Evolutionary conservation across 2,329 filamentous ascomycete species (phyloP).

Genomic region (Anthostomella pinea): DNA sequence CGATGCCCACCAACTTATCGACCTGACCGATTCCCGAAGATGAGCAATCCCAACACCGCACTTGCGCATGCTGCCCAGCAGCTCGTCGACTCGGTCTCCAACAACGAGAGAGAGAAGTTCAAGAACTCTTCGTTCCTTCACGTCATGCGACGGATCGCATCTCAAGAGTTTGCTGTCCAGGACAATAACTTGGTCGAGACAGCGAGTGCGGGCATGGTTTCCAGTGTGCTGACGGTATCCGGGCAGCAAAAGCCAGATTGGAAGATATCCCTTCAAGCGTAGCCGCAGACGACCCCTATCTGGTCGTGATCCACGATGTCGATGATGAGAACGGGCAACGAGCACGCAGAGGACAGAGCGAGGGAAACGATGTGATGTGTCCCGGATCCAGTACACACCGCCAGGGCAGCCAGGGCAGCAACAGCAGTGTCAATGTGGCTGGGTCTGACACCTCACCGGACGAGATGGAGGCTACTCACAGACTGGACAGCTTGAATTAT

Average conservation of each 20-base stretch:
- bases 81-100: slow-evolving; percentile 65
- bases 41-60: slow-evolving; percentile 64
- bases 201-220: neutral
- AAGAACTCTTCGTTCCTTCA: slow-evolving; percentile 72
- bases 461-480: slow-evolving; percentile 21
- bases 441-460: slow-evolving; percentile 9
- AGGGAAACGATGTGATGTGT: slow-evolving; percentile 18
- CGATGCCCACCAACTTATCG: slow-evolving; percentile 16
- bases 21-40: slow-evolving; percentile 31
- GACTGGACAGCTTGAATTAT: slow-evolving; percentile 5
- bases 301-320: slow-evolving; percentile 8
- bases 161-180: slow-evolving; percentile 69
- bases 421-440: slow-evolving; percentile 1
- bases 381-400: slow-evolving; percentile 11
- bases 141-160: slow-evolving; percentile 73
- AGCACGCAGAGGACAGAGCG: neutral
- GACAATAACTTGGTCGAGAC: slow-evolving; percentile 62
- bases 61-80: slow-evolving; percentile 69
- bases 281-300: slow-evolving; percentile 17
- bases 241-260: no score
- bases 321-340: slow-evolving; percentile 7
- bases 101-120: slow-evolving; percentile 72
- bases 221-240: no score
- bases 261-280: no score
- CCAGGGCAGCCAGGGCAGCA: slow-evolving; percentile 7